Conservation (phyloP, 805 yeast genomes). For the Yarrowia sp. region DNA sequence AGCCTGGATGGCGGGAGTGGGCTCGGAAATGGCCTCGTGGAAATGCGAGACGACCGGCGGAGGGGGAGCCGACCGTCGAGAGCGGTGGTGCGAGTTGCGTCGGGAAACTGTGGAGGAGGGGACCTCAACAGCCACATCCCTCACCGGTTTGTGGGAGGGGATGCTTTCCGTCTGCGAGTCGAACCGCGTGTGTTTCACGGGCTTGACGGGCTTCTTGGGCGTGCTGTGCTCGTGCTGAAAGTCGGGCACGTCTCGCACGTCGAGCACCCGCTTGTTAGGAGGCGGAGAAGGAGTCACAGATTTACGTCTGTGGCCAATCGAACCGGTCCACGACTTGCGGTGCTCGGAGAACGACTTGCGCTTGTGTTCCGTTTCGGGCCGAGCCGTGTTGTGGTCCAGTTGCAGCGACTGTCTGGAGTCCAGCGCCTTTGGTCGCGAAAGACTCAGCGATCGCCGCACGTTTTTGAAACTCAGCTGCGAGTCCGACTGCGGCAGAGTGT, state of each 20-base stretch:
- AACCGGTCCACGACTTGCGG: constrained; percentile 20
- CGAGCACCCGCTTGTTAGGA: background rate
- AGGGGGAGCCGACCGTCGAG: background rate
- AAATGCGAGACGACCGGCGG: constrained; percentile 13
- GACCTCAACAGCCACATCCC: background rate
- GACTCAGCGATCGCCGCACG: constrained; percentile 13
- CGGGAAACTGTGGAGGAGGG: background rate
- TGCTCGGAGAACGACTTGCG: constrained; percentile 14
- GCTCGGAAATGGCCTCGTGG: constrained; percentile 26
- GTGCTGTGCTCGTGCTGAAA: background rate
- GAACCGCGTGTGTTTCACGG: constrained; percentile 27
- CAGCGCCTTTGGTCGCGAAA: background rate
- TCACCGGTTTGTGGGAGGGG: background rate
- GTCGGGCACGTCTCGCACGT: background rate
- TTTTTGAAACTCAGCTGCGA: constrained; percentile 22
- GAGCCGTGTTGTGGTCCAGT: constrained; percentile 2
- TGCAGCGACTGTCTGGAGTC: constrained; percentile 12
- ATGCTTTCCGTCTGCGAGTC: constrained; percentile 19
- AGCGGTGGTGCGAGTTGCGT: background rate
- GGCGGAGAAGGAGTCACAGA: constrained; percentile 18
- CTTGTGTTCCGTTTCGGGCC: background rate
- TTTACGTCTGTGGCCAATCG: background rate
- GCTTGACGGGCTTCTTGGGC: constrained; percentile 4
- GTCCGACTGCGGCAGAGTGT: constrained; percentile 21
- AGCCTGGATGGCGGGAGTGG: constrained; percentile 22